Evolutionary conservation across 805 yeast genomes (phyloP).

Genomic region (Wickerhamomyces kurtzmanii): DNA sequence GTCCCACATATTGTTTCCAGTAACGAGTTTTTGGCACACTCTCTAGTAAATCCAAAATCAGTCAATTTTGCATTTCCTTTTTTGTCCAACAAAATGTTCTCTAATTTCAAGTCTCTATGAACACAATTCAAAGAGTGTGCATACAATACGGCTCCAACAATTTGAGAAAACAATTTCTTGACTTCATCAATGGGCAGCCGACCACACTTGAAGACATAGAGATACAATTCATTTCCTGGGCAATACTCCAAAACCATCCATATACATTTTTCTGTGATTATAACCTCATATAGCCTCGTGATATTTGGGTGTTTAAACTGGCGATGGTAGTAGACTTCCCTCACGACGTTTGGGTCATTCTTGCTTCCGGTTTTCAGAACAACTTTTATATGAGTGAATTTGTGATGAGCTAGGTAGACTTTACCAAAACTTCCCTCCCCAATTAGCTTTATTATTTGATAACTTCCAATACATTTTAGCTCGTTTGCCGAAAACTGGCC

Average conservation of each 20-base stretch:
- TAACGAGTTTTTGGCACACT: slow-evolving; percentile 42
- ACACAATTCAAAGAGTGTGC: slow-evolving; percentile 72
- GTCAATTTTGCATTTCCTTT: slow-evolving; percentile 62
- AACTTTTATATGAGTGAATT: slow-evolving; percentile 62
- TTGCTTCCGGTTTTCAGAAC: slow-evolving; percentile 77
- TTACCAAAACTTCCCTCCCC: slow-evolving; percentile 94
- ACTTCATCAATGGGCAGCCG: slow-evolving; percentile 42
- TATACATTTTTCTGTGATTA: slow-evolving; percentile 67
- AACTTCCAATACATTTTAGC: slow-evolving; percentile 69
- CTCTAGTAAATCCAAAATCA: slow-evolving; percentile 93
- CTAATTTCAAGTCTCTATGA: slow-evolving; percentile 80
- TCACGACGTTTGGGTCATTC: slow-evolving; percentile 74
- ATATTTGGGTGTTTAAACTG: slow-evolving; percentile 80
- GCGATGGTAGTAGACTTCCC: slow-evolving; percentile 84
- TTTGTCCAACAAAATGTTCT: slow-evolving; percentile 58
- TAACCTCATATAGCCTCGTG: slow-evolving; percentile 76
- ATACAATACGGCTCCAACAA: slow-evolving; percentile 48
- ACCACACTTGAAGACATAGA: slow-evolving; percentile 44
- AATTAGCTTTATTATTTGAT: slow-evolving; percentile 58
- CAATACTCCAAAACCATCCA: slow-evolving; percentile 92
- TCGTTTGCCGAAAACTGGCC: slow-evolving; percentile 34
- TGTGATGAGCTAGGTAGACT: slow-evolving; percentile 78
- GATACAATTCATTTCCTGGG: slow-evolving; percentile 69
- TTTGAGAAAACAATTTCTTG: slow-evolving; percentile 49
- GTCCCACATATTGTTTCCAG: slow-evolving; percentile 90